These are phyloP conservation scores for Micractinium conductrix DNA, from an alignment of 139 green algal species.

Conservation along the genomic window DNA sequence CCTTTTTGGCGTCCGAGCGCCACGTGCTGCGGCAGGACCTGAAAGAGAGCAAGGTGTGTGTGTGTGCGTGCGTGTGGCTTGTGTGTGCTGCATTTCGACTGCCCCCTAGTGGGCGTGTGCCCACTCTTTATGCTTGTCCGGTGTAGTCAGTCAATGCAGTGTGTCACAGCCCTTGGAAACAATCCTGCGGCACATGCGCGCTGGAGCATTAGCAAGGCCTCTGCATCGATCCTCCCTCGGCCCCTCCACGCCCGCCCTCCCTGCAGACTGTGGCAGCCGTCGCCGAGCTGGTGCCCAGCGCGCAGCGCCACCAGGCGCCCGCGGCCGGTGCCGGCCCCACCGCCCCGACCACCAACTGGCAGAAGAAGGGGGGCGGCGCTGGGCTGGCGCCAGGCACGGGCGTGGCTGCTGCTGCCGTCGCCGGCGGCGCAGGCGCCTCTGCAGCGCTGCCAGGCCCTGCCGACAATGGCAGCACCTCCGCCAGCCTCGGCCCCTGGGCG, in stretches of 20 bases:
- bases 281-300: neutral
- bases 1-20: conserved; percentile 3
- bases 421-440: neutral
- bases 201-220: too few relatives aligned
- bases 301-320: neutral
- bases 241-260: neutral
- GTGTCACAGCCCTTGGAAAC: too few relatives aligned
- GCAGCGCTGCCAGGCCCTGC: too few relatives aligned
- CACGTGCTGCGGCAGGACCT: conserved; percentile 12
- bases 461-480: too few relatives aligned
- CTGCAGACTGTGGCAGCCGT: neutral
- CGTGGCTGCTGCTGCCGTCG: neutral
- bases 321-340: neutral
- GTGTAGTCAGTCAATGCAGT: too few relatives aligned
- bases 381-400: neutral
- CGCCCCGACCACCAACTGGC: conserved; percentile 28
- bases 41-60: neutral
- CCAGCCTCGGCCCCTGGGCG: conserved; percentile 9
- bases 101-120: too few relatives aligned
- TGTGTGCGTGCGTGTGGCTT: too few relatives aligned
- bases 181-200: too few relatives aligned
- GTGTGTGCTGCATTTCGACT: too few relatives aligned
- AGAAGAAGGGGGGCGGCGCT: conserved; percentile 26
- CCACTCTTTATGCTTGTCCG: too few relatives aligned
- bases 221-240: too few relatives aligned